Base-by-base conservation (phyloP, 805 yeast genomes). In the Lipomyces orientalis region DNA sequence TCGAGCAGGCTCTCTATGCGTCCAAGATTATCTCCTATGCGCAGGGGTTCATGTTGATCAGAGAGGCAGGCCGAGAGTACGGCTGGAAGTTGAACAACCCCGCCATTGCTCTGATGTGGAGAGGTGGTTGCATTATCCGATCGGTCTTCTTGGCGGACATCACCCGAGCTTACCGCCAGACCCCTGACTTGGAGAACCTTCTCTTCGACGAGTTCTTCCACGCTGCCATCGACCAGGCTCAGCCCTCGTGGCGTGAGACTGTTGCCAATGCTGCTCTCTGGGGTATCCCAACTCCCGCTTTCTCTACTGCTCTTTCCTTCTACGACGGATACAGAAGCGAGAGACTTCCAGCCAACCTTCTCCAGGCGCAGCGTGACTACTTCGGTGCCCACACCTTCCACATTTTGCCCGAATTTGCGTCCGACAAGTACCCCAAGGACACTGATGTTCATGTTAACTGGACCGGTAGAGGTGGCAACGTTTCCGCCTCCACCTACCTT, bases 71-170 rank as follows among this genome's bases (percentile, higher is more conserved):
- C 75, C 89, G 87, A 83, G 97, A 92, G 81, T 94, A 92, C 87
- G 89, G 89, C 79, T 94, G 99, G 99, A 88, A 91, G 82, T 87
- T 94, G 81, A 95, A 94, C 90, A 90, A 91, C 88, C 97, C 98
- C 76, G 95, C 97, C 69, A 95, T 95, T 77, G 98, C 98, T 76
- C 87, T 95, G 78, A 94, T 94, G 98, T 94, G 99, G 99, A 90
- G 99, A 88, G 99, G 99, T 85, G 99, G 99, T 77, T 94, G 99
- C 87, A 94, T 94, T 82, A 94, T 94, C 84, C 91, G 98, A 87
- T 94, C 99, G 67, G 98, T 94, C 73, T 94, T 94, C 90, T 86
- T 94, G 79, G 98, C 89, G 79, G 98, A 94, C 83, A 94, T 94
- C 84, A 94, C 99, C 75, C 81, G 91, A 80, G 99, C 99, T 75